These are phyloP conservation scores for Brassica balearica DNA, from an alignment of 441 rosid genomes.

Conservation along the genomic window DNA sequence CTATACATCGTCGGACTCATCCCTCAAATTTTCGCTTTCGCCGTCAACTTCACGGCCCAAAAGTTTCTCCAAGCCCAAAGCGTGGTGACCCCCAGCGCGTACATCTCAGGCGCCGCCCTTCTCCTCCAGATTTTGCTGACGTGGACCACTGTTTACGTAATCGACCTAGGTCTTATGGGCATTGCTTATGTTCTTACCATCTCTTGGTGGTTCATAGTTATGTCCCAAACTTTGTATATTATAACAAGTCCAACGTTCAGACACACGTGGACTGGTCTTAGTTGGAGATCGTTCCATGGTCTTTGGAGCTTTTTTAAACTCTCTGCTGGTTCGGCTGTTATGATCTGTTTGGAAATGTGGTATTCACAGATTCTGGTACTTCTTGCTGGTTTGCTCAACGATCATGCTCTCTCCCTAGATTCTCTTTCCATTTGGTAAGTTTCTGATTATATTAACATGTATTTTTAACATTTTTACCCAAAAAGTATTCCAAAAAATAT, in stretches of 20 bases:
- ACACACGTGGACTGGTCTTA: constrained; percentile 74
- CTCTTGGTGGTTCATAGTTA: constrained; percentile 82
- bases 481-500: no score
- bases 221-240: constrained; percentile 60
- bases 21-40: constrained; percentile 84
- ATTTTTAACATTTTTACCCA: no score
- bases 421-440: constrained; percentile 78
- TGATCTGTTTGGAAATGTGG: constrained; percentile 93
- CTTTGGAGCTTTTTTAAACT: constrained; percentile 68
- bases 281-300: constrained; percentile 64
- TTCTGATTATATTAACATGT: no score
- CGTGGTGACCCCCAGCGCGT: constrained; percentile 78
- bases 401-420: constrained; percentile 73
- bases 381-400: constrained; percentile 68
- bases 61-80: constrained; percentile 89
- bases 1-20: constrained; percentile 79
- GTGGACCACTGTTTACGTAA: constrained; percentile 62
- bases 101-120: constrained; percentile 67
- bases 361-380: constrained; percentile 73
- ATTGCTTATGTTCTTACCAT: constrained; percentile 71
- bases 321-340: constrained; percentile 76
- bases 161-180: constrained; percentile 67
- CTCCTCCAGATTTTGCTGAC: constrained; percentile 63
- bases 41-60: constrained; percentile 79
- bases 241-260: constrained; percentile 51